Conservation (phyloP, 2,329 filamentous ascomycete species). For the Thermochaetoides dissita region DNA sequence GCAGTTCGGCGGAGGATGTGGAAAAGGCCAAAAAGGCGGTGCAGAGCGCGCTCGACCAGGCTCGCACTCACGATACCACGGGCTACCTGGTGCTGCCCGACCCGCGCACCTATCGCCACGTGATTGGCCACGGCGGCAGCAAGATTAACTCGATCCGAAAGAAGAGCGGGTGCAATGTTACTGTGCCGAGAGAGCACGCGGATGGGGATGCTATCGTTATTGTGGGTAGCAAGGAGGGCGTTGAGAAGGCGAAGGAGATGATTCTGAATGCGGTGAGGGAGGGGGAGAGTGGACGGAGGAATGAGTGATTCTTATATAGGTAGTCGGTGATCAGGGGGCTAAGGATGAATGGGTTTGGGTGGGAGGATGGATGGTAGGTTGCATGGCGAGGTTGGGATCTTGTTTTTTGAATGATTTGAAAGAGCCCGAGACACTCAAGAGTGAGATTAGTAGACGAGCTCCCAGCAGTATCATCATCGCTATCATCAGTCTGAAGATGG, state of each 20-base stretch:
- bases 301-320: neutral
- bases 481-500: too few species aligned
- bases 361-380: neutral
- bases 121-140: slow-evolving; percentile 77
- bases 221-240: slow-evolving; percentile 60
- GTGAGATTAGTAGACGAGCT: too few species aligned
- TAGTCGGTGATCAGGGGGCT: neutral
- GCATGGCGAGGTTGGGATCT: too few species aligned
- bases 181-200: slow-evolving; percentile 71
- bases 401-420: too few species aligned
- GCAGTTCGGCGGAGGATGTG: slow-evolving; percentile 56
- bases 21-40: slow-evolving; percentile 68
- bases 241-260: slow-evolving; percentile 76
- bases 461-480: too few species aligned
- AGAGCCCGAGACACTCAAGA: too few species aligned
- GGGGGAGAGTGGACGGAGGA: slow-evolving; percentile 27
- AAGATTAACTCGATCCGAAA: slow-evolving; percentile 89
- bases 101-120: slow-evolving; percentile 73
- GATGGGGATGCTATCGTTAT: slow-evolving; percentile 80
- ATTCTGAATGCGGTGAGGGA: slow-evolving; percentile 72
- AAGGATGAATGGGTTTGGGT: neutral
- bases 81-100: slow-evolving; percentile 87
- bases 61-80: slow-evolving; percentile 53
- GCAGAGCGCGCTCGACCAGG: slow-evolving; percentile 57
- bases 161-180: slow-evolving; percentile 85